These are phyloP conservation scores for Microdochium paspali DNA, from an alignment of 2,329 filamentous ascomycete species.

Conservation along the genomic window DNA sequence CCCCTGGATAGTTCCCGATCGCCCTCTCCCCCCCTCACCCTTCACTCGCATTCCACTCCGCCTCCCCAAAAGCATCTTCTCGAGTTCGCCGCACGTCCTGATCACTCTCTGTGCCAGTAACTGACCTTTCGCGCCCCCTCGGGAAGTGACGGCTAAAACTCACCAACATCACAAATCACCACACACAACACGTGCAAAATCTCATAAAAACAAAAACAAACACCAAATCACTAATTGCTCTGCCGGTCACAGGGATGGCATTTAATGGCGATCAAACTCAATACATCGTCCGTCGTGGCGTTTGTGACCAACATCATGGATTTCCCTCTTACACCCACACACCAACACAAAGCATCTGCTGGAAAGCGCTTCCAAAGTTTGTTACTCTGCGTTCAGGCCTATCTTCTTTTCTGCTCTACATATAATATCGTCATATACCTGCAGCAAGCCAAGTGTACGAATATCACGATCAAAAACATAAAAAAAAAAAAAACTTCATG, in stretches of 20 bases:
- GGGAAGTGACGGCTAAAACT: neutral
- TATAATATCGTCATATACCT: neutral
- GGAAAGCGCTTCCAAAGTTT: neutral
- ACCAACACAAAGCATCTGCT: neutral
- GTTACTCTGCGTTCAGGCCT: neutral
- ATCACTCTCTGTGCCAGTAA: neutral
- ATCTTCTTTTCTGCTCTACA: neutral
- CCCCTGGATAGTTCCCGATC: neutral
- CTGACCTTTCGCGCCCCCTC: neutral
- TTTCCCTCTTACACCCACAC: too few species aligned
- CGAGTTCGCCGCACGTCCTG: neutral
- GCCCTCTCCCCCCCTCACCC: slow-evolving; percentile 2
- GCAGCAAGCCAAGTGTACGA: neutral
- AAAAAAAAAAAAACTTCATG: too few species aligned
- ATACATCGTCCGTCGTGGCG: neutral
- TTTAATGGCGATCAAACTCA: neutral
- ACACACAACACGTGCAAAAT: too few species aligned
- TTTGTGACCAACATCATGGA: too few species aligned
- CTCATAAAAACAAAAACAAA: too few species aligned
- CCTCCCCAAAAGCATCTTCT: too few species aligned
- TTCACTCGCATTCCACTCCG: neutral
- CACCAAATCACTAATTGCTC: neutral
- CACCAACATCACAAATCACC: neutral
- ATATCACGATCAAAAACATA: neutral
- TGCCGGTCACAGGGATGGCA: neutral